Percentiles rank a stretch among this genome's conserved stretches.
phyloP scores from a whole-genome alignment of 2,329 filamentous ascomycete species.

The Colletotrichum zoysiae region DNA sequence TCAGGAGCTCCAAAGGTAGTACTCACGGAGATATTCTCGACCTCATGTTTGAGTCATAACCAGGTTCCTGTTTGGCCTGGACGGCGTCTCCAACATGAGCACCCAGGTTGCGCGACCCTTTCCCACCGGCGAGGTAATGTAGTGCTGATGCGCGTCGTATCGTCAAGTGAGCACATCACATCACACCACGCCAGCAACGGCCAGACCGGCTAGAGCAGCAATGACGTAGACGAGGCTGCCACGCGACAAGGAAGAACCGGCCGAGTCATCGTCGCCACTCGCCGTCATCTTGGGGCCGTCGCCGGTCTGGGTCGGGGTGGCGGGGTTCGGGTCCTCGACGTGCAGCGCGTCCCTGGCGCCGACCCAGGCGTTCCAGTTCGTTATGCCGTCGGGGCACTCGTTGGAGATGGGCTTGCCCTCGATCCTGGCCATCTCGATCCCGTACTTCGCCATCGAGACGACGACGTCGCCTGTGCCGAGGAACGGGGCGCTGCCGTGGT shows the following conservation, averaged over 20 bases:
- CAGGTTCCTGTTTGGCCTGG: not conserved
- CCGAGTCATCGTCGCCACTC: constrained; percentile 8
- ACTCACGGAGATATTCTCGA: not conserved
- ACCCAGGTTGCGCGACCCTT: not conserved
- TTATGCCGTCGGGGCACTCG: constrained; percentile 29
- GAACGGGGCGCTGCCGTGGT: constrained; percentile 48
- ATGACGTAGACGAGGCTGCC: not conserved
- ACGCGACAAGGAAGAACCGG: not conserved
- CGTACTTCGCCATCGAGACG: constrained; percentile 49
- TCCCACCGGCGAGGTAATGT: rapidly evolving
- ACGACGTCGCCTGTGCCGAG: constrained; percentile 48
- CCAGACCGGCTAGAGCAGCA: not conserved
- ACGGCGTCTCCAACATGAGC: not conserved
- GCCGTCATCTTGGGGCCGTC: constrained; percentile 29
- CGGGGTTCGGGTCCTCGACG: constrained; percentile 33
- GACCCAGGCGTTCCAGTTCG: constrained; percentile 43
- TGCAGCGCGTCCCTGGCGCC: constrained; percentile 31
- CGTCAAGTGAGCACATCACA: not conserved
- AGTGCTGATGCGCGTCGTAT: not conserved
- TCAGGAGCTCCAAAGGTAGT: not conserved
- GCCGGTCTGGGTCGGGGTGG: constrained; percentile 30
- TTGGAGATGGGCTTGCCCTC: constrained; percentile 29
- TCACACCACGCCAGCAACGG: constrained; percentile 18
- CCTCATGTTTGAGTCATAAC: not conserved
- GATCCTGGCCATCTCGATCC: constrained; percentile 34